Percentiles rank a stretch among this genome's conserved stretches.
Evolutionary conservation across 2,329 filamentous ascomycete genomes (phyloP).

Genomic region (Coniochaeta sp.): DNA sequence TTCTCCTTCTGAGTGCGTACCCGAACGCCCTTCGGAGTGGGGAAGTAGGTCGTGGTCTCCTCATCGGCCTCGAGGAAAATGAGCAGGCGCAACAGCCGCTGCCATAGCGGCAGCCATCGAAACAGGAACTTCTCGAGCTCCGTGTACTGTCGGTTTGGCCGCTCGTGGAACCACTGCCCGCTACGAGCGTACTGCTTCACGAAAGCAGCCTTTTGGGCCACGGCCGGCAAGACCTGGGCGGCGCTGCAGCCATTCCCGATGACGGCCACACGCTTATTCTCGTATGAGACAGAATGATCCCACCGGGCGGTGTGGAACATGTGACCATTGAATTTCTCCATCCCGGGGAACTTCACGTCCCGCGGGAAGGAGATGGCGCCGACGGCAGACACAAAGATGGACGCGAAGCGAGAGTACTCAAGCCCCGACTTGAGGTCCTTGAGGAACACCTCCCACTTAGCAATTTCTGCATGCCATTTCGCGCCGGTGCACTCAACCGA

Average conservation of each 20-base stretch:
- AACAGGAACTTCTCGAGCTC: conserved; percentile 14
- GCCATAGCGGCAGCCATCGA: conserved; percentile 14
- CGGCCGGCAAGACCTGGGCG: conserved; percentile 25
- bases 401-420: conserved; percentile 8
- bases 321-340: conserved; percentile 23
- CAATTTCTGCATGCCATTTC: conserved; percentile 9
- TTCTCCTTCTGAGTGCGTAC: conserved; percentile 6
- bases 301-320: conserved; percentile 27
- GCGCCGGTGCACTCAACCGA: conserved; percentile 14
- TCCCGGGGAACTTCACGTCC: conserved; percentile 18
- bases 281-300: conserved; percentile 19
- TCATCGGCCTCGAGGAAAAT: conserved; percentile 17
- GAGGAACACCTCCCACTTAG: conserved; percentile 13
- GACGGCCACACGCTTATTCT: conserved; percentile 24
- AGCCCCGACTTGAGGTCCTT: not conserved
- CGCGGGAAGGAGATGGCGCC: conserved; percentile 16
- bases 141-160: conserved; percentile 13
- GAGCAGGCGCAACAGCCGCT: conserved; percentile 9
- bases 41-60: conserved; percentile 9
- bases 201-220: conserved; percentile 17
- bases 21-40: conserved; percentile 6
- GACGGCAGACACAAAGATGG: conserved; percentile 15
- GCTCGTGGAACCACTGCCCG: conserved; percentile 16
- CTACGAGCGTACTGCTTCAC: conserved; percentile 19
- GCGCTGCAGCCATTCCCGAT: conserved; percentile 29